These are phyloP conservation scores for Starmerella kuoi DNA, from an alignment of 805 yeast genomes.

Conservation along the genomic window DNA sequence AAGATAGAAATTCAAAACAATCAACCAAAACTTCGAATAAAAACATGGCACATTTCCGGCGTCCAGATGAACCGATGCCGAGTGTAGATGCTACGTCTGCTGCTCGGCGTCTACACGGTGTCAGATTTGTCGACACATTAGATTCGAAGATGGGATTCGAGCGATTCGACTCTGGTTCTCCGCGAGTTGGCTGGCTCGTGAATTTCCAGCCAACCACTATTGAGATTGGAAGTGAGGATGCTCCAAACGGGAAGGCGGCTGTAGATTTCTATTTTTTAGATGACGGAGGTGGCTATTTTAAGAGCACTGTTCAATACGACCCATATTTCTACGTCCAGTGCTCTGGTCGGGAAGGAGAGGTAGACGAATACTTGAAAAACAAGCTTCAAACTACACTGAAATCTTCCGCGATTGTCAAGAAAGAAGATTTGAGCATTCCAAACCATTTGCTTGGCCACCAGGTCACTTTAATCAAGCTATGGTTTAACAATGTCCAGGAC, in stretches of 20 bases:
- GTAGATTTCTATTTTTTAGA: conserved; percentile 91
- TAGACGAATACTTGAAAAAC: conserved; percentile 71
- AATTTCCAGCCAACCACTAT: conserved; percentile 81
- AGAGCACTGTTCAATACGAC: conserved; percentile 66
- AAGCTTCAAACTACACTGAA: conserved; percentile 49
- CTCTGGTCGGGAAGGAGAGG: conserved; percentile 47
- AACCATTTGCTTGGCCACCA: conserved; percentile 77
- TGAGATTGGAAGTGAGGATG: conserved; percentile 15
- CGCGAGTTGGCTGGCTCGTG: conserved; percentile 74
- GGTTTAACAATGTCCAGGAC: conserved; percentile 64
- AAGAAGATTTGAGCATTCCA: conserved; percentile 71
- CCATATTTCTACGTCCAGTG: conserved; percentile 76
- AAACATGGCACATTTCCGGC: conserved; percentile 18
- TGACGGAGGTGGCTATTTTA: conserved; percentile 93
- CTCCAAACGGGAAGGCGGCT: conserved; percentile 62
- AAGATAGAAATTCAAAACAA: neutral
- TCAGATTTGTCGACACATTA: conserved; percentile 38
- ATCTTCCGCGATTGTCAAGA: conserved; percentile 40
- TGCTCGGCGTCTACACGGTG: conserved; percentile 10
- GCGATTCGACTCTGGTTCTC: conserved; percentile 58
- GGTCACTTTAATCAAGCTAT: conserved; percentile 50
- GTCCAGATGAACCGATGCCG: conserved; percentile 6
- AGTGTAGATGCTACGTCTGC: conserved; percentile 17
- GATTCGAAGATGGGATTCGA: conserved; percentile 85
- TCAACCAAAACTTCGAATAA: neutral